phyloP scores from a whole-genome alignment of 2,329 filamentous ascomycete genomes.

The Madurella fahalii region DNA sequence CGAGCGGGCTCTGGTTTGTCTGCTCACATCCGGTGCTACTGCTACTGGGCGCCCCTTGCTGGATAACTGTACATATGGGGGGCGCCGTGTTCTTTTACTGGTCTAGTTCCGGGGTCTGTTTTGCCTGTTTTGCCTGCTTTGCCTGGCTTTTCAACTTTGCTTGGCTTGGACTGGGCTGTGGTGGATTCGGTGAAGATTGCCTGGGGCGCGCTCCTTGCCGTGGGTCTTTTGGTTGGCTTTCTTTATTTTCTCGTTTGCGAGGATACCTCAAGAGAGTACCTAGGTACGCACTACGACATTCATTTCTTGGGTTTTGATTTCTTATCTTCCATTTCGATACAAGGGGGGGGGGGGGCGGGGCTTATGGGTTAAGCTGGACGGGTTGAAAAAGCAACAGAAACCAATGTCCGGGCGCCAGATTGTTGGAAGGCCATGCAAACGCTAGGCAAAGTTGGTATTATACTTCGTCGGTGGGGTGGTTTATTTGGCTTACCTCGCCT shows the following conservation, averaged over 20 bases:
- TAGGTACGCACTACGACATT: background rate
- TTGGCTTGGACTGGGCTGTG: background rate
- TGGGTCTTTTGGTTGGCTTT: background rate
- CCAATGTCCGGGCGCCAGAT: background rate
- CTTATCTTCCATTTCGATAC: background rate
- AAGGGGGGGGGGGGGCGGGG: background rate
- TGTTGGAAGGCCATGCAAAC: too few relatives aligned
- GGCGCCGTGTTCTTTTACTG: background rate
- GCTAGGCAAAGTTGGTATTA: too few relatives aligned
- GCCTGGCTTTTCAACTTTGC: background rate
- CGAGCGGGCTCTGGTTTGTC: background rate
- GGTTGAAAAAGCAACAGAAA: background rate
- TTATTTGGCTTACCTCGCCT: too few relatives aligned
- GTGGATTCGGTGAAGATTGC: background rate
- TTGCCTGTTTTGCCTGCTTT: background rate
- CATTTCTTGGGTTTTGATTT: background rate
- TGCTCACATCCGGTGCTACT: background rate
- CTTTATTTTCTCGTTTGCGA: background rate
- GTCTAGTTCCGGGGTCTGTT: background rate
- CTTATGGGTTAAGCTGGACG: background rate
- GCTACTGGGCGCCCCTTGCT: background rate
- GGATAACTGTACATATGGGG: conserved; percentile 8
- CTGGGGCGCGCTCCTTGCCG: conserved; percentile 1
- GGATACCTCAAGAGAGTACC: background rate
- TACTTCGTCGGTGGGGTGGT: too few relatives aligned